phyloP scores from a whole-genome alignment of 768 basidiomycete species.

The Suillus spraguei region DNA sequence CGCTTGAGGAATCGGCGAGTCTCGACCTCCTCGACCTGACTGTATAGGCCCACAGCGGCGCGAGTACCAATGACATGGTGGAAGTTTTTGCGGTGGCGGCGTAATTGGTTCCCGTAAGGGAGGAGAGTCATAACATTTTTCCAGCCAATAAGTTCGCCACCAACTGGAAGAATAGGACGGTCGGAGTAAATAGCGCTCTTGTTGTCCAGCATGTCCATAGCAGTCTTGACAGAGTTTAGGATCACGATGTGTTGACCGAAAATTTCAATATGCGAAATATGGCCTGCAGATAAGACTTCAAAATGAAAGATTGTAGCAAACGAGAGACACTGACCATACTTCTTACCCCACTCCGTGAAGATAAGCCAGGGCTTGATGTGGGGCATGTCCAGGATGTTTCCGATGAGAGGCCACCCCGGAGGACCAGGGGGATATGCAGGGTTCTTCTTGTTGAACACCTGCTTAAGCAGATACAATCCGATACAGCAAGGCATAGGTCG shows the following conservation, averaged over 20 bases:
- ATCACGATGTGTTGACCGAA: constrained; percentile 61
- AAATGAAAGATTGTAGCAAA: not conserved
- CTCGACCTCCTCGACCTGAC: constrained; percentile 41
- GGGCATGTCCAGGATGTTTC: constrained; percentile 55
- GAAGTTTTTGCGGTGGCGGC: constrained; percentile 43
- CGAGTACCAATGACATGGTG: constrained; percentile 45
- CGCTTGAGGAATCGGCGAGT: constrained; percentile 45
- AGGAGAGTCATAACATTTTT: constrained; percentile 38
- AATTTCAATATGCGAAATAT: constrained; percentile 60
- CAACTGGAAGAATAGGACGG: constrained; percentile 50
- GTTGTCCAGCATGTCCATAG: constrained; percentile 63
- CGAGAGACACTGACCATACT: constrained; percentile 38
- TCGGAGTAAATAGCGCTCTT: constrained; percentile 69
- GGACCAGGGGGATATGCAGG: constrained; percentile 48
- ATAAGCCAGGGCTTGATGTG: constrained; percentile 46
- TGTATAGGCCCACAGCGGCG: constrained; percentile 36
- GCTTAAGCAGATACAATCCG: constrained; percentile 31
- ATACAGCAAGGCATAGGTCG: constrained; percentile 34
- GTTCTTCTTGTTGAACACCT: constrained; percentile 21
- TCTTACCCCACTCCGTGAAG: constrained; percentile 46
- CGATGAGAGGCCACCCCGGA: constrained; percentile 43
- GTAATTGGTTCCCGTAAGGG: constrained; percentile 43
- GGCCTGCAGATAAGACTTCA: constrained; percentile 39
- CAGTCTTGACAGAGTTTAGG: constrained; percentile 51
- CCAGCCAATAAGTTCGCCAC: constrained; percentile 36